These are phyloP conservation scores for Magnaporthales sp. DNA, from an alignment of 2,329 filamentous ascomycete species.

Conservation along the genomic window DNA sequence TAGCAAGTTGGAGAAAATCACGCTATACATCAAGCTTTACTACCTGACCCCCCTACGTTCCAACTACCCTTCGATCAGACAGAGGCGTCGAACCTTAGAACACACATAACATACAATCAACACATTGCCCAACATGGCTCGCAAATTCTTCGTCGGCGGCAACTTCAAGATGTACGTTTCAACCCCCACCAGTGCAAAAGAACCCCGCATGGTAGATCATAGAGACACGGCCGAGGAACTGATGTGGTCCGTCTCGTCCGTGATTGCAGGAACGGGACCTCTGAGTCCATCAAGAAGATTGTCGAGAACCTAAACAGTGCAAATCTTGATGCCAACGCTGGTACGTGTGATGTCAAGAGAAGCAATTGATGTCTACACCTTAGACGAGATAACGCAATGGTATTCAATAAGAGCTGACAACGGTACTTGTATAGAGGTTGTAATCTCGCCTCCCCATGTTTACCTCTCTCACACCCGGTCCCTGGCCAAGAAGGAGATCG, in stretches of 20 bases:
- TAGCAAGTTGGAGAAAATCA: background rate
- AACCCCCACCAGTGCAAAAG: constrained; percentile 12
- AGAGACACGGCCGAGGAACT: background rate
- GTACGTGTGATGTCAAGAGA: constrained; percentile 35
- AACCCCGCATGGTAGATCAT: background rate
- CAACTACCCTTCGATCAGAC: background rate
- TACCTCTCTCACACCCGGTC: constrained; percentile 86
- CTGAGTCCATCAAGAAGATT: constrained; percentile 84
- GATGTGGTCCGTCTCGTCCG: background rate
- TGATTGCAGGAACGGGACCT: constrained; percentile 76
- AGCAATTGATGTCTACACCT: background rate
- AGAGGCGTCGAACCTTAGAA: background rate
- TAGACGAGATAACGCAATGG: background rate
- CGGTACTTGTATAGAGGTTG: constrained; percentile 61
- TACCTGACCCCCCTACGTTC: background rate
- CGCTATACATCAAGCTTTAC: background rate
- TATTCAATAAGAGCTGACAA: background rate
- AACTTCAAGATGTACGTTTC: constrained; percentile 95
- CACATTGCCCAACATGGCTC: constrained; percentile 64
- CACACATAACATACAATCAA: background rate
- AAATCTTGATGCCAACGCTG: constrained; percentile 65
- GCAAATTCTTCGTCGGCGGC: constrained; percentile 94
- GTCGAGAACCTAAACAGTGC: constrained; percentile 82
- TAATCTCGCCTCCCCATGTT: constrained; percentile 82
- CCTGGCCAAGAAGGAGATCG: constrained; percentile 64